Evolutionary conservation across 805 yeast species (phyloP), one percentile per base, ranked within the genome.

Genomic region (Wickerhamomyces sydowiorum): DNA sequence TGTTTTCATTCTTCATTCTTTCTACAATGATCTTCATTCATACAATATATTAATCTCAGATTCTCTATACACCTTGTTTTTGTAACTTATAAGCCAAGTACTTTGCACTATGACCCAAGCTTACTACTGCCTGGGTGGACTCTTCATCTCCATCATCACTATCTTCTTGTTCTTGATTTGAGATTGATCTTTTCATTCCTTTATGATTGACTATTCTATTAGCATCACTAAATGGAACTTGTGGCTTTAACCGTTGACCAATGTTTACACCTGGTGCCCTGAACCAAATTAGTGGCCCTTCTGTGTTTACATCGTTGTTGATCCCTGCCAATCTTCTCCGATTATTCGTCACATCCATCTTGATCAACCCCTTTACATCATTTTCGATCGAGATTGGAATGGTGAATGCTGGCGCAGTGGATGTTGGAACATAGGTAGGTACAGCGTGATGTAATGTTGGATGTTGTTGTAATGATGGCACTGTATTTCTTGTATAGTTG

Each of bases 101-200:
- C 53, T 72, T 70, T 2, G 88, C 86, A 39, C 85, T 76, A 54
- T 87, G 95, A 6, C 95, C 88, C 29, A 81, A 57, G 29, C 73
- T 73, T 22, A 60, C 49, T 19, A 18, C 23, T n/a, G 9, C 4
- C 10, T 29, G 32, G 6, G 12, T 17, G n/a, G 50, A 46, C 30
- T 54, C 60, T 9, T 59, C 49, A 9, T 44, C 54, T 23, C 43
- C 46, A 20, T 43, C 46, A 20, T 51, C 59, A 14, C 45, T 50
- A 14, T 51, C 56, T 28, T 48, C 54, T 18, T 14, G 17, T 20
- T 20, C 22, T 18, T 32, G 23, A 12, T 51, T 31, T 50, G 51
- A 6, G 39, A n/a, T 14, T 47, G 50, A 19, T 47, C 47, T 34
- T 51, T 54, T 21, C 45, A 47, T 18, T 53, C 48, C 21, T 51